Percentiles rank a stretch among this genome's conserved stretches.
Conservation (phyloP, 257 asterid genomes). For the Avicennia marina region DNA sequence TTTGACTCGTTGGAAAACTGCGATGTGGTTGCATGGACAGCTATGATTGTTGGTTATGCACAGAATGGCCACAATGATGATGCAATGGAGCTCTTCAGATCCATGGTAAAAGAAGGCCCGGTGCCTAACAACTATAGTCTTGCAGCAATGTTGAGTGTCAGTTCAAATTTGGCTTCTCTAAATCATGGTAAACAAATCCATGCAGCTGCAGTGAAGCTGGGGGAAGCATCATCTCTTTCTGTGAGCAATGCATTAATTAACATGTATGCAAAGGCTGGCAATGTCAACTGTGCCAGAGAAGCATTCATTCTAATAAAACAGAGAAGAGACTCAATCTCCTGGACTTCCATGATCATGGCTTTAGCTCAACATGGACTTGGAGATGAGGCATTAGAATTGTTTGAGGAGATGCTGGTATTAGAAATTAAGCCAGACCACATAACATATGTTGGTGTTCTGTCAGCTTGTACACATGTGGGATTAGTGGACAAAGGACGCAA, state of each 20-base stretch:
- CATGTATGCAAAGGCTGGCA: slow-evolving; percentile 87
- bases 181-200: slow-evolving; percentile 79
- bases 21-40: slow-evolving; percentile 91
- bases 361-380: slow-evolving; percentile 87
- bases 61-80: slow-evolving; percentile 57
- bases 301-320: slow-evolving; percentile 34
- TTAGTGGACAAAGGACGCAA: slow-evolving; percentile 68
- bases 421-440: slow-evolving; percentile 69
- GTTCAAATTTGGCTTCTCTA: slow-evolving; percentile 69
- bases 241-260: slow-evolving; percentile 73
- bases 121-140: slow-evolving; percentile 72
- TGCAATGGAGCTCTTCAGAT: slow-evolving; percentile 61
- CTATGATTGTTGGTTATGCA: slow-evolving; percentile 77
- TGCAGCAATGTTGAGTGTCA: slow-evolving; percentile 65
- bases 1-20: slow-evolving; percentile 57
- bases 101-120: slow-evolving; percentile 55
- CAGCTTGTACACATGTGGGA: slow-evolving; percentile 84
- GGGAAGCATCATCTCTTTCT: slow-evolving; percentile 49
- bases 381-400: slow-evolving; percentile 56
- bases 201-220: slow-evolving; percentile 54
- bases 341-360: slow-evolving; percentile 87
- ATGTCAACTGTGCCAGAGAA: slow-evolving; percentile 44
- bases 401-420: slow-evolving; percentile 55
- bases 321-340: slow-evolving; percentile 61
- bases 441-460: slow-evolving; percentile 75